A percentile compares a stretch with the other conserved stretches of the same genome.
Evolutionary conservation across 164 flowering plant genomes (phyloP).

Genomic region (Umbilicus rupestris): DNA sequence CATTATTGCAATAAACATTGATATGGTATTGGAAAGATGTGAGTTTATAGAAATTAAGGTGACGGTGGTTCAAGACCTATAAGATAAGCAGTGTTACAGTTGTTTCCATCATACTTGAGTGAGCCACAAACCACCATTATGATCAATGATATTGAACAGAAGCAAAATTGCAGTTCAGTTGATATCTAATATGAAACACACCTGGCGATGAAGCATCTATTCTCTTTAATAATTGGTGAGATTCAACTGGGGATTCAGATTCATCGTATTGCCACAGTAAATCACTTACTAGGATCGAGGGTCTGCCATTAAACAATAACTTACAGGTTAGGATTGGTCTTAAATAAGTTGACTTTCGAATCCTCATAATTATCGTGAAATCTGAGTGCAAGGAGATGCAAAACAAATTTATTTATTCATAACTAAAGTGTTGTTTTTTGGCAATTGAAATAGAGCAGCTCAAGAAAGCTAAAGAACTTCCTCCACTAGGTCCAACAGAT

Average conservation of each 20-base stretch:
- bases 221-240: slow-evolving; percentile 46
- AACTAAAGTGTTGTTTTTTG: background rate
- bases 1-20: background rate
- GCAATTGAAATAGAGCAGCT: background rate
- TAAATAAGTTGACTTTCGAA: background rate
- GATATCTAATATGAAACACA: background rate
- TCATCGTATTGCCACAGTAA: slow-evolving; percentile 59
- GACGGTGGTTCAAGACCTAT: background rate
- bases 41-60: background rate
- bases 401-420: background rate
- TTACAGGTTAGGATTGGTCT: background rate
- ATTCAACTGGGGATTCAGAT: slow-evolving; percentile 25
- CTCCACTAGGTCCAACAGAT: background rate
- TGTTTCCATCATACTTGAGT: too few relatives aligned
- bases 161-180: background rate
- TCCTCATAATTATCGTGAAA: background rate
- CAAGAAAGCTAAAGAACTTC: background rate
- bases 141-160: background rate
- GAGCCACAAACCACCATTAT: too few relatives aligned
- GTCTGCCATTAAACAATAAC: slow-evolving; percentile 42
- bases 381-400: background rate
- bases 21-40: background rate
- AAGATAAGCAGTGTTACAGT: background rate
- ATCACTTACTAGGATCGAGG: slow-evolving; percentile 73
- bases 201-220: slow-evolving; percentile 40